Conservation (phyloP, 2,329 filamentous ascomycete genomes). For the Aspergillus japonicus region DNA sequence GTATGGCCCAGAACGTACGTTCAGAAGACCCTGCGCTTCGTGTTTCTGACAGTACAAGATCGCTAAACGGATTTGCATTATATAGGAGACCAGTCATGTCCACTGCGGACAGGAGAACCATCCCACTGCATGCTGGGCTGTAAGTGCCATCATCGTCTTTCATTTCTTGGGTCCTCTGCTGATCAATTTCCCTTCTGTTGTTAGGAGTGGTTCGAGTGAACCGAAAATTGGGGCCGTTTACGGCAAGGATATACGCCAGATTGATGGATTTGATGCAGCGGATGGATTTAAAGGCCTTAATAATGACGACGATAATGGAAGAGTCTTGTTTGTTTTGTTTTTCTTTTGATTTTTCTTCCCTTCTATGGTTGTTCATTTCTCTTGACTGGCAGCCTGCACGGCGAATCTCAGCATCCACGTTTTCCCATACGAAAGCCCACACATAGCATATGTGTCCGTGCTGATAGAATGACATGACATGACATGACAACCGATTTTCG, state of each 20-base stretch:
- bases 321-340: too few species aligned
- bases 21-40: background rate
- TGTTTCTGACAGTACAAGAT: too few species aligned
- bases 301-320: background rate
- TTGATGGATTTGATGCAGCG: background rate
- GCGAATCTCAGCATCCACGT: background rate
- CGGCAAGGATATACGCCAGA: background rate
- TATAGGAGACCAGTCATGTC: background rate
- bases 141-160: background rate
- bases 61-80: background rate
- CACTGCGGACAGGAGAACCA: slow-evolving; percentile 2
- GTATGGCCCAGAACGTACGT: background rate
- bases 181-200: background rate
- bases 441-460: background rate
- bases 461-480: too few species aligned
- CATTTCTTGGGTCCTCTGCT: background rate
- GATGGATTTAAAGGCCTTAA: background rate
- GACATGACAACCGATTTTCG: too few species aligned
- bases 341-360: too few species aligned
- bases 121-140: slow-evolving; percentile 3
- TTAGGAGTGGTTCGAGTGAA: background rate
- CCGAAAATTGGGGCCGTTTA: background rate
- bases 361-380: too few species aligned
- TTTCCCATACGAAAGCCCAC: background rate
- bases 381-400: background rate